Evolutionary conservation across 192 early-diverging fungal genomes (phyloP), one percentile per base, ranked within the genome.

Genomic region (Phycomyces blakesleeanus): DNA sequence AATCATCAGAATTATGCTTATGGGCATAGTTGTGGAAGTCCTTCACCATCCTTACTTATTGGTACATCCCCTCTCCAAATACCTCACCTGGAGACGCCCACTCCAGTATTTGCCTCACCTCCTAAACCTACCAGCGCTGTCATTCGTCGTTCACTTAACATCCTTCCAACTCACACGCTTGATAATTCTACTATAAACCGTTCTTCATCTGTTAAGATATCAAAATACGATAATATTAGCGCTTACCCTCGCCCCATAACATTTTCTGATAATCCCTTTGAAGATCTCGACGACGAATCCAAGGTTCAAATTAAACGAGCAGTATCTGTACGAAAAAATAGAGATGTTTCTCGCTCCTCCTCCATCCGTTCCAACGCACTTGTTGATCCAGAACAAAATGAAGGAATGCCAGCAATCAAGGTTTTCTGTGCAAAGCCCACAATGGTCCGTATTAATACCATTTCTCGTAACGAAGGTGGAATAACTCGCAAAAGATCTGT

Each of bases 391-490:
- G 61, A n/a, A 10, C 50, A 51, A 25, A 26, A 63, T 6, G 51
- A 47, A n/a, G 52, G 51, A 54, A 15, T 51, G 34, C 61, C 61
- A 0, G 51, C 61, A 20, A 63, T 63, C 34, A 47, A 63, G 15
- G 61, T 63, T 14, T 16, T 63, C 21, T 50, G 61, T 63, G 61
- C 61, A 24, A 63, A 63, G 15, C 61, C 61, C 14, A 54, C 49
- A 0, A 51, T 63, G 8, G 52, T 63, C 8, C 61, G 61, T 24
- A 51, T 63, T 0, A 51, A 63, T 26, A 52, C 61, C 11, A 39
- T 63, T 26, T 53, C 50, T 12, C 37, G 40, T 15, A 27, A 51
- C 1, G 51, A 63, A 5, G 61, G 51, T 15, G 29, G 38, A 25
- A 24, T 63, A 1, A 54, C 61, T n/a, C 27, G 61, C 10, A 63